Conservation (phyloP, 352 stramenopile species). For the Aphanomyces euteiches region DNA sequence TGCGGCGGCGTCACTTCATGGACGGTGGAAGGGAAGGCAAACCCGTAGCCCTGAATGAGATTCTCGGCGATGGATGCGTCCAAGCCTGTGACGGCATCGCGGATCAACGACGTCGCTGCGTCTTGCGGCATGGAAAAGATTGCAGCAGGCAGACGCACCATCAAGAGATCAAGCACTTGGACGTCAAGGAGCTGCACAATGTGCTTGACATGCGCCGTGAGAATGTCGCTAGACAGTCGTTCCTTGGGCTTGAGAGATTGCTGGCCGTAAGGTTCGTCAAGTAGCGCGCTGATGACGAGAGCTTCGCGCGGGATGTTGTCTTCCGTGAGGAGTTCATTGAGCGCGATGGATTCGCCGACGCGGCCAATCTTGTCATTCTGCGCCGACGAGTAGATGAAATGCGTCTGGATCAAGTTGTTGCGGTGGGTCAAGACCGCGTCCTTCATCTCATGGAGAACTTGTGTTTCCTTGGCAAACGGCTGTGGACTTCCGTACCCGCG, state of each 20-base stretch:
- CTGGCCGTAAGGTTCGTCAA: conserved; percentile 48
- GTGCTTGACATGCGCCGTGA: conserved; percentile 49
- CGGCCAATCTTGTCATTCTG: not conserved
- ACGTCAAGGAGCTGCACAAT: conserved; percentile 52
- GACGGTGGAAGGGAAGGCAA: conserved; percentile 21
- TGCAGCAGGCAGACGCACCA: conserved; percentile 15
- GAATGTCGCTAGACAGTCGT: conserved; percentile 40
- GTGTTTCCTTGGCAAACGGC: conserved; percentile 21
- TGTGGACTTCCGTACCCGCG: conserved; percentile 21
- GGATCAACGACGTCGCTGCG: conserved; percentile 67
- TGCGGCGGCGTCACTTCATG: no score
- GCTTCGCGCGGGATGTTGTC: conserved; percentile 56
- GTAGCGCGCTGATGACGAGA: conserved; percentile 53
- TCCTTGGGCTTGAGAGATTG: conserved; percentile 36
- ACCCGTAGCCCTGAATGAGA: conserved; percentile 30
- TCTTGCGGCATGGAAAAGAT: conserved; percentile 43
- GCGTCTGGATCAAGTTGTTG: conserved; percentile 25
- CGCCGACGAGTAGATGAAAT: conserved; percentile 17
- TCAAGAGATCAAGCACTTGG: conserved; percentile 45
- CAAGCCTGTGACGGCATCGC: conserved; percentile 32
- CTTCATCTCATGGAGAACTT: conserved; percentile 19
- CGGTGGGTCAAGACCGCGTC: conserved; percentile 12
- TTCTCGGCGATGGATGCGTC: not conserved
- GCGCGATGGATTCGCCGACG: conserved; percentile 15
- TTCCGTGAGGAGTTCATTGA: conserved; percentile 57